Evolutionary conservation across 176 grass and related monocot genomes (phyloP), one percentile per base, ranked within the genome.

Genomic region (Melocanna baccifera): DNA sequence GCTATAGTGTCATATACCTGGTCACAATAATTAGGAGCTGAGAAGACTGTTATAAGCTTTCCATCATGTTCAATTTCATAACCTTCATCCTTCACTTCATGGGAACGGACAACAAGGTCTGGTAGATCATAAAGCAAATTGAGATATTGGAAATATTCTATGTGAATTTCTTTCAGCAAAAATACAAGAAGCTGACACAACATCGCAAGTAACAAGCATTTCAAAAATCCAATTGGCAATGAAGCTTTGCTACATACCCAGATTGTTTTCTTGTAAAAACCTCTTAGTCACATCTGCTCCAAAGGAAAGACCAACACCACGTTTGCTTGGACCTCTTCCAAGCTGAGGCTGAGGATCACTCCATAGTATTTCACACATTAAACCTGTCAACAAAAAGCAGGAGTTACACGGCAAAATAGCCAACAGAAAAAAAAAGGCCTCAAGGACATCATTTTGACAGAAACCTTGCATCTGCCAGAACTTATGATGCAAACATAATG

Each of bases 281-380:
- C 66, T 81, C 81, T 93, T 88, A 36, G 91, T 96, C 69, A 93
- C 91, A 91, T 94, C 96, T 47, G 78, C 93, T n/a, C 96, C 96
- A 66, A 95, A 98, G 67, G 91, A 85, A 90, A 98, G 96, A 63
- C 83, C 96, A 45, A 98, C 93, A 77, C 93, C 93, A 12, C 93
- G 87, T 82, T 95, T 98, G 56, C 96, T 90, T 51, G 96, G 93
- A 62, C 96, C 96, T 92, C 93, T 91, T 57, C 91, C 93, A 85
- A 50, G 89, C 69, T 95, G 91, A 86, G 92, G 89, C 76, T 95
- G 89, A 67, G 92, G 95, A 55, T 98, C 96, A 61, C 93, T 95
- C 92, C 92, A 97, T 65, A 97, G 86, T 78, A 97, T 69, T 78
- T 97, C 94, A 82, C 92, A 97, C 94, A 97, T 97, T 71, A 97